Percentiles rank a stretch among this genome's conserved stretches.
Evolutionary conservation across 108 stramenopile species (phyloP).

Genomic region (Fragilaria radians): DNA sequence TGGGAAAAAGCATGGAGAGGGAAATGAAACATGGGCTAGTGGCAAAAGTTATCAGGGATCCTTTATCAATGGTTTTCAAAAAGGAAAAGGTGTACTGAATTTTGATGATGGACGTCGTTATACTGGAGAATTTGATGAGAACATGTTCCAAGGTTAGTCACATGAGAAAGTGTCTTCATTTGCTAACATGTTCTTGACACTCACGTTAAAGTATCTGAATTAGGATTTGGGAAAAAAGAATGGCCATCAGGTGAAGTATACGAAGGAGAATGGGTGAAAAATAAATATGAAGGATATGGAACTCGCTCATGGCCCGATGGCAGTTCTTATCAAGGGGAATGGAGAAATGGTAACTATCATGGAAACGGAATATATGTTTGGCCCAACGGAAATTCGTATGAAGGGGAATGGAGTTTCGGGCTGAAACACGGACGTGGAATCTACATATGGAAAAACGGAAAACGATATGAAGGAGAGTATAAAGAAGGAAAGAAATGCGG

Average conservation of each 20-base stretch:
- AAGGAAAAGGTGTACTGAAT: constrained; percentile 40
- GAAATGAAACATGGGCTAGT: constrained; percentile 21
- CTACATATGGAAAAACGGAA: constrained; percentile 5
- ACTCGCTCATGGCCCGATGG: constrained; percentile 34
- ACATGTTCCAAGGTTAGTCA: constrained; percentile 28
- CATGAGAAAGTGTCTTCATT: constrained; percentile 1
- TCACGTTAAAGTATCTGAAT: neutral
- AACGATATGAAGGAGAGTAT: constrained; percentile 16
- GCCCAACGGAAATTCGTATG: constrained; percentile 4
- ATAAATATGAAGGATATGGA: constrained; percentile 37
- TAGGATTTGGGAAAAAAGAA: constrained; percentile 3
- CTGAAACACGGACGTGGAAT: constrained; percentile 5
- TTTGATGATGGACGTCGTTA: constrained; percentile 30
- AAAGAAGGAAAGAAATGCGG: constrained; percentile 33
- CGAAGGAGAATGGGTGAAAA: constrained; percentile 18
- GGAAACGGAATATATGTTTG: constrained; percentile 8
- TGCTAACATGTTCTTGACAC: neutral
- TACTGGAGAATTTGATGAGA: constrained; percentile 36
- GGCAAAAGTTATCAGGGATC: neutral
- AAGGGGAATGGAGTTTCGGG: constrained; percentile 5
- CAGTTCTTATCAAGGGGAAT: constrained; percentile 31
- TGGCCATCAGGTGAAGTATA: constrained; percentile 11
- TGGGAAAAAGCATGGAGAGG: constrained; percentile 39
- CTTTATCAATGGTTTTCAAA: constrained; percentile 25
- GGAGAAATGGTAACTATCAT: constrained; percentile 14